Evolutionary conservation across 805 yeast genomes (phyloP).

Genomic region (Candida rishiriensis): DNA sequence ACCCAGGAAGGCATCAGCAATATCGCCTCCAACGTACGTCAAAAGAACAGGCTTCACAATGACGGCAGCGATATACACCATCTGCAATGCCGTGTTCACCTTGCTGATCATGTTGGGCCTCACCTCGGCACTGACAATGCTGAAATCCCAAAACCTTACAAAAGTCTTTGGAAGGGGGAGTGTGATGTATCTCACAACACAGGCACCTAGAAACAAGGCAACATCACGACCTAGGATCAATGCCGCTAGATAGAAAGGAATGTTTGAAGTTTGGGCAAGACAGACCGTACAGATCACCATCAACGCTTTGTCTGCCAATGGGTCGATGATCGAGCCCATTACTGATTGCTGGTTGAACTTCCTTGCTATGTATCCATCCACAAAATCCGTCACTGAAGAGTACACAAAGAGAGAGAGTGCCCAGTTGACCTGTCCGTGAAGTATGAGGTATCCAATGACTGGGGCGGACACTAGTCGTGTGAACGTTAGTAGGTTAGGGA

Average conservation of each 20-base stretch:
- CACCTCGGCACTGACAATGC: constrained; percentile 78
- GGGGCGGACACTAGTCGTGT: constrained; percentile 84
- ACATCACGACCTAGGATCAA: constrained; percentile 84
- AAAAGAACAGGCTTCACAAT: constrained; percentile 51
- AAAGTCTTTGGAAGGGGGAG: constrained; percentile 75
- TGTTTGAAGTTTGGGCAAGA: constrained; percentile 58
- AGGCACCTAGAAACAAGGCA: constrained; percentile 64
- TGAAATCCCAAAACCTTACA: constrained; percentile 69
- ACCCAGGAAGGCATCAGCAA: constrained; percentile 21
- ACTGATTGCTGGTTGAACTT: constrained; percentile 69
- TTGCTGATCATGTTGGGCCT: constrained; percentile 85
- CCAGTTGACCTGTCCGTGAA: constrained; percentile 53
- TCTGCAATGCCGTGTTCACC: constrained; percentile 86
- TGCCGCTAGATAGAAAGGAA: constrained; percentile 66
- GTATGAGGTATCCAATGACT: constrained; percentile 70
- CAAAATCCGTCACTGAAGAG: constrained; percentile 84
- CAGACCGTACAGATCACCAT: constrained; percentile 85
- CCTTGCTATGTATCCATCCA: constrained; percentile 92
- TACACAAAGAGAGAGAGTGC: constrained; percentile 76
- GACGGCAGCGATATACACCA: constrained; percentile 74
- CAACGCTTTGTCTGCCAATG: constrained; percentile 88
- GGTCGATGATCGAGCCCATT: constrained; percentile 89
- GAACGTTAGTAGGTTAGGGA: constrained; percentile 83
- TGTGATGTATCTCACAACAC: constrained; percentile 67
- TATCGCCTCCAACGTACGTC: constrained; percentile 21